Evolutionary conservation across 2,329 filamentous ascomycete genomes (phyloP).

Genomic region (Aureobasidium lini): DNA sequence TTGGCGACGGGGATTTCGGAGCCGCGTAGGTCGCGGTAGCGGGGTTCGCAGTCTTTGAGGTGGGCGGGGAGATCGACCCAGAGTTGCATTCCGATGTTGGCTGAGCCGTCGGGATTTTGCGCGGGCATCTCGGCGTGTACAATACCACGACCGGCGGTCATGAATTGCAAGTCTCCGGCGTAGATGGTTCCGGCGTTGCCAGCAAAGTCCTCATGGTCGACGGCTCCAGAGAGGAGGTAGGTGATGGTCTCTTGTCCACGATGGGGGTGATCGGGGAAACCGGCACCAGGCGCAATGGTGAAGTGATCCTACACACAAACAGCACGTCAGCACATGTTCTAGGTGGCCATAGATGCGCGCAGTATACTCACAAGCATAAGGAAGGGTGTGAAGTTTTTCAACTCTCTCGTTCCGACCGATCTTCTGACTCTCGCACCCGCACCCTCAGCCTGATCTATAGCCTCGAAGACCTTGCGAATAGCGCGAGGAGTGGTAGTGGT

Average conservation of each 20-base stretch:
- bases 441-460: slow-evolving; percentile 79
- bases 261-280: slow-evolving; percentile 81
- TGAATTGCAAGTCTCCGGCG: slow-evolving; percentile 90
- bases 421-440: slow-evolving; percentile 80
- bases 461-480: slow-evolving; percentile 77
- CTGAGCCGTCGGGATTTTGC: slow-evolving; percentile 64
- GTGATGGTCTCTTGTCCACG: slow-evolving; percentile 86
- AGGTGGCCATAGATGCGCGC: neutral
- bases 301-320: slow-evolving; percentile 61
- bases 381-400: slow-evolving; percentile 86
- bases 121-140: slow-evolving; percentile 94
- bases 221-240: slow-evolving; percentile 75
- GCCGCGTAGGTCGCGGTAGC: slow-evolving; percentile 78
- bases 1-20: slow-evolving; percentile 70
- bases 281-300: slow-evolving; percentile 67
- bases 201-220: slow-evolving; percentile 89
- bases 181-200: slow-evolving; percentile 78
- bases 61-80: slow-evolving; percentile 86
- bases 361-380: neutral
- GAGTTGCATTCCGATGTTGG: slow-evolving; percentile 83
- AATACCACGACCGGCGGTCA: slow-evolving; percentile 88
- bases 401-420: slow-evolving; percentile 73
- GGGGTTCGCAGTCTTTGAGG: slow-evolving; percentile 81
- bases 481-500: slow-evolving; percentile 63
- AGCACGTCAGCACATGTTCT: neutral